Base-by-base conservation (phyloP, 1,284 basidiomycete species). In the Pseudozyma hubeiensis region DNA sequence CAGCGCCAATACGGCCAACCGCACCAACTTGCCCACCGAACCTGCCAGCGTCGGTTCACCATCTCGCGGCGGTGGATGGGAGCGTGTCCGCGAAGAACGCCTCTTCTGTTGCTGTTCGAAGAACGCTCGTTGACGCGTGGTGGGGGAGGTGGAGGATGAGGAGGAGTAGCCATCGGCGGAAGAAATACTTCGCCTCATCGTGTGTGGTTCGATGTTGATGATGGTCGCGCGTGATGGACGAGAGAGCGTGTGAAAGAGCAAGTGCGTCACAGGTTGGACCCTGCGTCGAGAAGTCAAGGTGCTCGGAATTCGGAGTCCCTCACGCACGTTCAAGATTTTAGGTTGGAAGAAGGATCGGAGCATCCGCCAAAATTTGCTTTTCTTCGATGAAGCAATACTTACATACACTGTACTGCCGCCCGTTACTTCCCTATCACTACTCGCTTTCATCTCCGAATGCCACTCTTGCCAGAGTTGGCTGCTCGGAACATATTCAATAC, bases 21-120 rank as follows among this genome's bases (percentile, higher is more conserved):
- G 43, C 1, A 64, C n/a, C 5, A 69, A 40, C 35, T 59, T 69
- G 39, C 47, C 66, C 6, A 53, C 31, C 16, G 51, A 48, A 7
- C 46, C 58, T 8, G 40, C 31, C 4, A 53, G 14, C 5, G 49
- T 46, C 16, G 58, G 51, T 16, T 61, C 33, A 7, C 35, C 49
- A 16, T 43, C 48, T 30, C 31, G 9, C 13, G 10, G n/a, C 5
- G 10, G 37, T 5, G 44, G 34, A 17, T n/a, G 41, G 5, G 43
- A 30, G 4, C 49, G 41, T 29, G 40, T 41, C n/a, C 11, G 13
- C n/a, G 40, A 41, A 14, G 40, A 24, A 24, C 24, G 24, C 24
- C 24, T 24, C 13, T 41, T 10, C 40, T 41, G 11, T 16, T 41
- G 40, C 40, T 41, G 40, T 16, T 41, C 19, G 17, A 13, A 37